Evolutionary conservation across 306 rosid genomes (phyloP).

Genomic region (Citrullus colocynthis): DNA sequence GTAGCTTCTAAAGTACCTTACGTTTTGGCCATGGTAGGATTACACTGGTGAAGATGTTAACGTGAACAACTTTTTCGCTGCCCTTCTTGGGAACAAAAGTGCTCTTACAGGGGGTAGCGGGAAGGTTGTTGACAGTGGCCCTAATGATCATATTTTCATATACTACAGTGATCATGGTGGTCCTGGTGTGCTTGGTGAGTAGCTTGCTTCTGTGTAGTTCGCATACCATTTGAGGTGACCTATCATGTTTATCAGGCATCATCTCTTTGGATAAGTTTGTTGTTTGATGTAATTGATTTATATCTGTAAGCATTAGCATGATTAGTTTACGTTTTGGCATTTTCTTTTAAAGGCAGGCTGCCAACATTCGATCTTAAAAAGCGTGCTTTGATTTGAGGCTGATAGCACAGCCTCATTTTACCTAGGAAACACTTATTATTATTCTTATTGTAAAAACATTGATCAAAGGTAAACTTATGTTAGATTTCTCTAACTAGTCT

Average conservation of each 20-base stretch:
- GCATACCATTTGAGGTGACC: not conserved
- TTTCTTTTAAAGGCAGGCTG: not conserved
- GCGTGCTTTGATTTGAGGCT: not conserved
- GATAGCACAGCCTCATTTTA: not conserved
- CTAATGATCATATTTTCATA: conserved; percentile 80
- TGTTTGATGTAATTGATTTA: not conserved
- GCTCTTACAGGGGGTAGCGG: conserved; percentile 89
- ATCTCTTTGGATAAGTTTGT: not conserved
- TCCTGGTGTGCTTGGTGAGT: conserved; percentile 95
- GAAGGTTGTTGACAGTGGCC: conserved; percentile 90
- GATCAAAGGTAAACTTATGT: not conserved
- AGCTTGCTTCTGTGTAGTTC: not conserved
- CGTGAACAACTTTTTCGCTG: conserved; percentile 59
- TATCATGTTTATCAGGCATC: not conserved
- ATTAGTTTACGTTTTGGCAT: not conserved
- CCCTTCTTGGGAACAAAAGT: conserved; percentile 66
- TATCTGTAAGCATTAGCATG: not conserved
- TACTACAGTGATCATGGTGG: conserved; percentile 89
- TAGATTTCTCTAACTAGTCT: not conserved
- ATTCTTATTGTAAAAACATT: not conserved
- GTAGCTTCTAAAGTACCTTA: conserved; percentile 3
- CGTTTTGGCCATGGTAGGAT: conserved; percentile 42
- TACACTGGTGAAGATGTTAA: conserved; percentile 68
- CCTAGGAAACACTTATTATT: not conserved
- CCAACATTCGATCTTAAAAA: not conserved